phyloP scores from a whole-genome alignment of 768 basidiomycete species.

The Rhizopogon salebrosus region DNA sequence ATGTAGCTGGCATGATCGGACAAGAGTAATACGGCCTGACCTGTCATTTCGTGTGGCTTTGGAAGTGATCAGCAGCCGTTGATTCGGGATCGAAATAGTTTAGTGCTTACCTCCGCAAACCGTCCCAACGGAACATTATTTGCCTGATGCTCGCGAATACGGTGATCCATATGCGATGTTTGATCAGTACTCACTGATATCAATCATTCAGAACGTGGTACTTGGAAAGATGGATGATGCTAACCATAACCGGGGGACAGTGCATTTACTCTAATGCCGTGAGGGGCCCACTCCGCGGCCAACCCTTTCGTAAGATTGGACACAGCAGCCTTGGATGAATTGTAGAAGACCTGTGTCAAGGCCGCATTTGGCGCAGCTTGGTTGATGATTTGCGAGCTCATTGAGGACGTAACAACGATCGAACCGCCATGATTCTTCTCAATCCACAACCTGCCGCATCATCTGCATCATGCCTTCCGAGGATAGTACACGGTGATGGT shows the following conservation, averaged over 20 bases:
- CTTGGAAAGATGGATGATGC: not conserved
- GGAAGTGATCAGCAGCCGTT: not conserved
- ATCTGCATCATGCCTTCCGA: not conserved
- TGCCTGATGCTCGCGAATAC: conserved; percentile 44
- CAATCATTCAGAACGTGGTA: not conserved
- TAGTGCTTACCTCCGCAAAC: conserved; percentile 46
- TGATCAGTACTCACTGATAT: conserved; percentile 54
- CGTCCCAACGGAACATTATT: conserved; percentile 47
- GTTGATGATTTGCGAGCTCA: conserved; percentile 67
- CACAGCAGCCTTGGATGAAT: conserved; percentile 67
- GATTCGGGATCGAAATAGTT: too few species aligned
- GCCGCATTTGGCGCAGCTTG: conserved; percentile 38
- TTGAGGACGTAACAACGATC: conserved; percentile 61
- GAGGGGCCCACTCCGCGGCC: conserved; percentile 58
- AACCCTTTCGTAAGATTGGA: conserved; percentile 56
- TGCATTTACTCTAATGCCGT: conserved; percentile 56
- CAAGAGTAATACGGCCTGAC: conserved; percentile 49
- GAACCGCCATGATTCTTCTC: conserved; percentile 36
- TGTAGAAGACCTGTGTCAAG: conserved; percentile 45
- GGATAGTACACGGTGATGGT: not conserved
- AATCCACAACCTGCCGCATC: conserved; percentile 37
- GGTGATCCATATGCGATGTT: conserved; percentile 46
- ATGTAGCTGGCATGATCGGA: conserved; percentile 49
- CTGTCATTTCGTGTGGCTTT: conserved; percentile 53
- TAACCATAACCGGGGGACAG: conserved; percentile 56